Percentiles rank a stretch among this genome's conserved stretches.
phyloP scores from a whole-genome alignment of 2,329 filamentous ascomycete genomes.

The Xylaria sp. region DNA sequence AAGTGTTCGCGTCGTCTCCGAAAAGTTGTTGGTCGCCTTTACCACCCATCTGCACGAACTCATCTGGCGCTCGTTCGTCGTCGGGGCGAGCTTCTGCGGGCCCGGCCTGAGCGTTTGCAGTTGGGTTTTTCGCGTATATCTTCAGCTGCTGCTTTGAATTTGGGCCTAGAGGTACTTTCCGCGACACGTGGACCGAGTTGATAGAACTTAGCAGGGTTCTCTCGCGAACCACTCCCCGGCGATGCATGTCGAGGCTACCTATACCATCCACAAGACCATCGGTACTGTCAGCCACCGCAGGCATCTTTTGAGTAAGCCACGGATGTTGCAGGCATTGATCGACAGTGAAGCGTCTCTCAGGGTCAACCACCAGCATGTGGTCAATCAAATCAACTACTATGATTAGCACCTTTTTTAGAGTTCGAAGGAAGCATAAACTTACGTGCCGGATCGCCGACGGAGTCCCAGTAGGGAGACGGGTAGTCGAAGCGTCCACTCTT shows the following conservation, averaged over 20 bases:
- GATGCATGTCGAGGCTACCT: conserved; percentile 82
- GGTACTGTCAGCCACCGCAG: conserved; percentile 83
- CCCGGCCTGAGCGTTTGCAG: conserved; percentile 55
- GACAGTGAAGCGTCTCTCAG: conserved; percentile 84
- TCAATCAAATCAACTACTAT: conserved; percentile 85
- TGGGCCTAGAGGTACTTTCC: conserved; percentile 68
- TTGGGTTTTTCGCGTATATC: conserved; percentile 78
- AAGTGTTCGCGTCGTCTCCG: conserved; percentile 67
- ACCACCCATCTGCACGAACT: conserved; percentile 87
- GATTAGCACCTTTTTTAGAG: conserved; percentile 24
- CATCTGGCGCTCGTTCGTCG: conserved; percentile 72
- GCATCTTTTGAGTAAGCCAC: conserved; percentile 76
- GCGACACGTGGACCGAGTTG: conserved; percentile 73
- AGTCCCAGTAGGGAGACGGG: conserved; percentile 95
- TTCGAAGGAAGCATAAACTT: conserved; percentile 48
- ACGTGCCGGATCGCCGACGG: conserved; percentile 83
- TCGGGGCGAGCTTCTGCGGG: conserved; percentile 73
- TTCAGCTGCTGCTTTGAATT: conserved; percentile 71
- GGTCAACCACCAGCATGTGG: conserved; percentile 90
- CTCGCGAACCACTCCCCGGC: conserved; percentile 82
- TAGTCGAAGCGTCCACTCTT: conserved; percentile 91
- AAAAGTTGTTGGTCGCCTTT: conserved; percentile 86
- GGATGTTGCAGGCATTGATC: conserved; percentile 92
- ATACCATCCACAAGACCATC: conserved; percentile 92
- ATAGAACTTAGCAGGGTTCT: conserved; percentile 85